Evolutionary conservation across 495 filamentous ascomycete species (phyloP).

Genomic region (Xylaria grammica): DNA sequence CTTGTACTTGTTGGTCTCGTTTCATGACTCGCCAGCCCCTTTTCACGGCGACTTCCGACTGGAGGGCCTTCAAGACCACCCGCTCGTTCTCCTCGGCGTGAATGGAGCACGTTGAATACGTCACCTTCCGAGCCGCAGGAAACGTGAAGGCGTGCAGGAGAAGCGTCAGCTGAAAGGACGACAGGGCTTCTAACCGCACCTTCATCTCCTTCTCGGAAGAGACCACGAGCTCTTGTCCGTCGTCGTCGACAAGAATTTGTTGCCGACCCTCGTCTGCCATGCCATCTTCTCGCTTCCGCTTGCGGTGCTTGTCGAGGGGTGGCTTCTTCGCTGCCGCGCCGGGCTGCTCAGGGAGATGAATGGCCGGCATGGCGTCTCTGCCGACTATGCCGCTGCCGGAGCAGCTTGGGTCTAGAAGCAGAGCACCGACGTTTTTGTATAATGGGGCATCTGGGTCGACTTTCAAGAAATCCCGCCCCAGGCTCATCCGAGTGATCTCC

Average conservation of each 20-base stretch:
- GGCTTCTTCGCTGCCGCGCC: slow-evolving; percentile 27
- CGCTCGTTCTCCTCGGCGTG: slow-evolving; percentile 85
- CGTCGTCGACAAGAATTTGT: slow-evolving; percentile 54
- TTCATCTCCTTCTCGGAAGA: slow-evolving; percentile 50
- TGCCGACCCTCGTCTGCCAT: slow-evolving; percentile 35
- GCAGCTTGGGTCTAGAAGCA: slow-evolving; percentile 91
- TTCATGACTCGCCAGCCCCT: slow-evolving; percentile 78
- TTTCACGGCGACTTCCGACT: slow-evolving; percentile 64
- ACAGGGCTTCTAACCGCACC: slow-evolving; percentile 70
- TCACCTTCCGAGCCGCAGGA: slow-evolving; percentile 74
- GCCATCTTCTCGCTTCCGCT: slow-evolving; percentile 44
- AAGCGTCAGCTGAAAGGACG: slow-evolving; percentile 76
- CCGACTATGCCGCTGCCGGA: slow-evolving; percentile 94
- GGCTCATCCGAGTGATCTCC: slow-evolving; percentile 64
- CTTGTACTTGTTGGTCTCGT: slow-evolving; percentile 71
- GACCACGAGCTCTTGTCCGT: slow-evolving; percentile 48
- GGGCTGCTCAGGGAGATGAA: slow-evolving; percentile 60
- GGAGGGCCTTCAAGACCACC: slow-evolving; percentile 74
- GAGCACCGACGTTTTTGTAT: slow-evolving; percentile 67
- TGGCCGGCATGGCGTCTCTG: slow-evolving; percentile 71
- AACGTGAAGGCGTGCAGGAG: slow-evolving; percentile 84
- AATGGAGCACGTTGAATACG: slow-evolving; percentile 92
- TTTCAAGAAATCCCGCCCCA: slow-evolving; percentile 78
- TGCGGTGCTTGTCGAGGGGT: slow-evolving; percentile 34
- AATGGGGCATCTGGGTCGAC: slow-evolving; percentile 60